phyloP scores from a whole-genome alignment of 2,329 filamentous ascomycete species.

The Knufia petricola region DNA sequence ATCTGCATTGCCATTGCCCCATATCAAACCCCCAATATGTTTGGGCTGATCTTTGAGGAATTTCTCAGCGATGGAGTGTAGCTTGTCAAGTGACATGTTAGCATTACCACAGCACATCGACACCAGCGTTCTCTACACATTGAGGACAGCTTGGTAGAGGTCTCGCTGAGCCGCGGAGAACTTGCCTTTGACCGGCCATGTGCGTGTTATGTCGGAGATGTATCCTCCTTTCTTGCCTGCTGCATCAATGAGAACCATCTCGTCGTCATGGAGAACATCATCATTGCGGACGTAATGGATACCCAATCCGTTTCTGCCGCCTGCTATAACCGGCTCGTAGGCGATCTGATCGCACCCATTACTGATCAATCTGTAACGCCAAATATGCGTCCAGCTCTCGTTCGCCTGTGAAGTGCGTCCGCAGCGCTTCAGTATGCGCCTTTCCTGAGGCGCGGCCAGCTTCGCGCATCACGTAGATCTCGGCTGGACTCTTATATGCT shows the following conservation, averaged over 20 bases:
- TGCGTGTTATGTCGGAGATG: conserved; percentile 89
- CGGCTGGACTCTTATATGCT: conserved; percentile 71
- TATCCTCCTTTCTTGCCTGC: conserved; percentile 90
- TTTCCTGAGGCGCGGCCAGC: conserved; percentile 76
- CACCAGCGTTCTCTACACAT: conserved; percentile 69
- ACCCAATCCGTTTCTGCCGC: conserved; percentile 71
- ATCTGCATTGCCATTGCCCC: no score
- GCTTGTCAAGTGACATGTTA: conserved; percentile 66
- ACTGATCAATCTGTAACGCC: conserved; percentile 69
- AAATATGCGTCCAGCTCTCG: conserved; percentile 76
- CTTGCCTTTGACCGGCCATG: conserved; percentile 76
- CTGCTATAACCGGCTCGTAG: conserved; percentile 89
- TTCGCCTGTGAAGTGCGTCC: conserved; percentile 50
- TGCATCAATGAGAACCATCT: conserved; percentile 82
- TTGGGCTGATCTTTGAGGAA: conserved; percentile 61
- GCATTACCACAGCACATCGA: conserved; percentile 66
- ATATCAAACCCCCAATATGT: conserved; percentile 47
- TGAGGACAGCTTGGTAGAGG: conserved; percentile 75
- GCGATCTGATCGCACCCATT: conserved; percentile 74
- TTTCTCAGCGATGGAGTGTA: conserved; percentile 69
- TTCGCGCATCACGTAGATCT: conserved; percentile 76
- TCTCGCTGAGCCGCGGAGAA: conserved; percentile 75
- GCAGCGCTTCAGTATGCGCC: conserved; percentile 82
- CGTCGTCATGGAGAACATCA: conserved; percentile 52
- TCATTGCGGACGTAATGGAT: conserved; percentile 97